Conservation (phyloP, 768 basidiomycete genomes). For the Lyophyllum shimeji region DNA sequence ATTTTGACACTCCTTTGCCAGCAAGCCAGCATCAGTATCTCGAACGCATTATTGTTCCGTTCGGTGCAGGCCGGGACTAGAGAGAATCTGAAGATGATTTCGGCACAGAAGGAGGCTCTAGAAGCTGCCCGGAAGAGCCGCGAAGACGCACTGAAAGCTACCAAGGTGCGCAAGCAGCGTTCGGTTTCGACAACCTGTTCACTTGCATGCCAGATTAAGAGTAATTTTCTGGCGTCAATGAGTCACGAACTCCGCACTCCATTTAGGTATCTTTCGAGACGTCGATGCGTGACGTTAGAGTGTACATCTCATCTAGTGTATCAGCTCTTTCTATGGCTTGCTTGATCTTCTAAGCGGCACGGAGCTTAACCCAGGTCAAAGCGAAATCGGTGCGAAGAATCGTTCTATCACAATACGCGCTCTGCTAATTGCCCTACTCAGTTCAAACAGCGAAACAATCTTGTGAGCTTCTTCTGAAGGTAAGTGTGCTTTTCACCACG, state of each 20-base stretch:
- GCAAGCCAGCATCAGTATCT: slow-evolving; percentile 75
- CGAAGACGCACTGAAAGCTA: slow-evolving; percentile 73
- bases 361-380: slow-evolving; percentile 65
- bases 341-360: slow-evolving; percentile 74
- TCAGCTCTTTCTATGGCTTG: slow-evolving; percentile 73
- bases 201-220: slow-evolving; percentile 57
- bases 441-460: slow-evolving; percentile 80
- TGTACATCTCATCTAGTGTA: not conserved
- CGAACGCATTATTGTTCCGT: slow-evolving; percentile 72
- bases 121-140: slow-evolving; percentile 70
- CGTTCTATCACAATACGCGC: not conserved
- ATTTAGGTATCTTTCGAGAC: slow-evolving; percentile 48
- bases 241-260: slow-evolving; percentile 77
- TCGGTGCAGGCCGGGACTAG: slow-evolving; percentile 73
- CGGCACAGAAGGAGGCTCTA: slow-evolving; percentile 66
- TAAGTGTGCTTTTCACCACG: slow-evolving; percentile 15
- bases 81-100: slow-evolving; percentile 77
- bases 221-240: slow-evolving; percentile 77
- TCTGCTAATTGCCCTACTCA: slow-evolving; percentile 17
- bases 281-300: not conserved
- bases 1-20: slow-evolving; percentile 66
- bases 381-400: slow-evolving; percentile 54
- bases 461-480: slow-evolving; percentile 73
- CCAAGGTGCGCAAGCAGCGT: slow-evolving; percentile 47
- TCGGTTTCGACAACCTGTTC: not conserved